phyloP scores from a whole-genome alignment of 2,329 filamentous ascomycete species.

The Phaeosphaeriaceae sp. region DNA sequence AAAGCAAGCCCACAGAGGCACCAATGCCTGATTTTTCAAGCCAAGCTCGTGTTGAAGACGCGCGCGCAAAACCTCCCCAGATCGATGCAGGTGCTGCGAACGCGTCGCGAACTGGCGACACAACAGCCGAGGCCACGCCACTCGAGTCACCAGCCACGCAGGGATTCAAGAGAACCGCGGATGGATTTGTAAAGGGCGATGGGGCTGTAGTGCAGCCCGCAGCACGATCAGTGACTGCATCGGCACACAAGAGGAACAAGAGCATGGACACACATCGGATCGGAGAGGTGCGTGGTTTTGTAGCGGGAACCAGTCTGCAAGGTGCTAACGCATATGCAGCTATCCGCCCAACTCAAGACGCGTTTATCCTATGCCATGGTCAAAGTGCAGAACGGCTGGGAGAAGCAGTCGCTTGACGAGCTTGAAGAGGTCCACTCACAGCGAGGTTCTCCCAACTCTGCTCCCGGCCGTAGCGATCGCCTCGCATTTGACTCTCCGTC shows the following conservation, averaged over 20 bases:
- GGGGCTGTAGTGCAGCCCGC: conserved; percentile 21
- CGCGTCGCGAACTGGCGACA: conserved; percentile 36
- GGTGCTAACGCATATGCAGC: conserved; percentile 55
- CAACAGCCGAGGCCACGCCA: conserved; percentile 50
- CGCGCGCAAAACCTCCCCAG: conserved; percentile 21
- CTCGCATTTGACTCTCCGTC: conserved; percentile 41
- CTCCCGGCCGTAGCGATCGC: conserved; percentile 54
- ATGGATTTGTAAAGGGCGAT: conserved; percentile 69
- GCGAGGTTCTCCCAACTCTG: conserved; percentile 68
- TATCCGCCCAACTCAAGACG: conserved; percentile 80
- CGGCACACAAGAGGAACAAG: conserved; percentile 72
- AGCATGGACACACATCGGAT: conserved; percentile 75
- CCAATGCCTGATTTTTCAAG: conserved; percentile 52
- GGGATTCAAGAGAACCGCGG: conserved; percentile 77
- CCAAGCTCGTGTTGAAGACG: conserved; percentile 54
- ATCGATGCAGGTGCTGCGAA: conserved; percentile 35
- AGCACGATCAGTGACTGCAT: conserved; percentile 6
- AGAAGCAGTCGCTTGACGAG: conserved; percentile 77
- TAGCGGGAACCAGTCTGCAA: conserved; percentile 11
- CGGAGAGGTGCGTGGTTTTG: conserved; percentile 69
- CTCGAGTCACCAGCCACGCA: conserved; percentile 50
- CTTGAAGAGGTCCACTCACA: conserved; percentile 77
- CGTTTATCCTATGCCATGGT: conserved; percentile 92
- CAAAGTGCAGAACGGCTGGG: conserved; percentile 88
- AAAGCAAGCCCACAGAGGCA: conserved; percentile 54